Evolutionary conservation across 768 basidiomycete genomes (phyloP).

Genomic region (Austroboletus festivus): DNA sequence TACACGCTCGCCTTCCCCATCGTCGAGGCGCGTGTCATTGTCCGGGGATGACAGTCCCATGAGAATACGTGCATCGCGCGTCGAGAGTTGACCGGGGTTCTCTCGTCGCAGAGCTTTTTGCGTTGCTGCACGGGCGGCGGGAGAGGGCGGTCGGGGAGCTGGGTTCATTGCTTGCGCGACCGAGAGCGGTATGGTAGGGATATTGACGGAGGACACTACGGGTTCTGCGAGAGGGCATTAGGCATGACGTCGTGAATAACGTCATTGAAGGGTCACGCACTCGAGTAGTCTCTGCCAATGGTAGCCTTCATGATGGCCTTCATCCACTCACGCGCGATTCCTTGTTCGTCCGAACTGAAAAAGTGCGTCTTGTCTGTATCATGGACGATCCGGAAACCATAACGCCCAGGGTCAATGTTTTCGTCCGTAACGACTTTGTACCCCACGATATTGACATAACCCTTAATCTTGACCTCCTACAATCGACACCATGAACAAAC

Average conservation of each 20-base stretch:
- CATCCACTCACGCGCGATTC: constrained; percentile 94
- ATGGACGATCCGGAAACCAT: constrained; percentile 93
- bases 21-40: constrained; percentile 18
- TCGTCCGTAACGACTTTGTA: constrained; percentile 94
- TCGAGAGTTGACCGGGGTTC: constrained; percentile 78
- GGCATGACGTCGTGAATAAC: background rate
- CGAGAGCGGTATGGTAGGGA: constrained; percentile 91
- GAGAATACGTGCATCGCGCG: constrained; percentile 72
- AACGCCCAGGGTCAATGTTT: constrained; percentile 86
- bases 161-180: constrained; percentile 98
- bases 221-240: constrained; percentile 55
- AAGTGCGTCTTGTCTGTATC: constrained; percentile 82
- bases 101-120: constrained; percentile 85
- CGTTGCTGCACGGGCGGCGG: constrained; percentile 79
- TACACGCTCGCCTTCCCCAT: constrained; percentile 42
- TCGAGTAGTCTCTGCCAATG: constrained; percentile 88
- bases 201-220: constrained; percentile 94
- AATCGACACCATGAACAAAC: background rate
- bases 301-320: constrained; percentile 99
- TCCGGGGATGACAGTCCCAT: constrained; percentile 52
- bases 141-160: constrained; percentile 91
- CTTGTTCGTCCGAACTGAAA: constrained; percentile 90
- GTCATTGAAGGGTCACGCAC: constrained; percentile 43
- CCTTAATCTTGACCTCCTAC: constrained; percentile 93
- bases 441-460: constrained; percentile 88